Base-by-base conservation (phyloP, 2,329 filamentous ascomycete genomes). In the Hypoxylon sp. region DNA sequence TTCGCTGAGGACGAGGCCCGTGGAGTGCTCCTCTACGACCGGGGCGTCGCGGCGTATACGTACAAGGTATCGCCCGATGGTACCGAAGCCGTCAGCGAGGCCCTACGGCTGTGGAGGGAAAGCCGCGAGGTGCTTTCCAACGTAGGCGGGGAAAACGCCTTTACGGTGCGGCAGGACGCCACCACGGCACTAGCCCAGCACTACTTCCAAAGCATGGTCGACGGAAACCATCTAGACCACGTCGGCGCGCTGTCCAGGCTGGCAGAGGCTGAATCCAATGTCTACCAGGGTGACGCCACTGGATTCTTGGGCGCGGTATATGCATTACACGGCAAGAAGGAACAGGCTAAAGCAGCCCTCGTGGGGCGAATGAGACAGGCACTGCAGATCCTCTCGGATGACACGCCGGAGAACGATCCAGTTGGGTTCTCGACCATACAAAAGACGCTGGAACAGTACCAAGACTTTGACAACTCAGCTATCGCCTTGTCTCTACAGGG, bases 161-260 rank as follows among this genome's bases (percentile, higher is more conserved):
- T 23, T 5, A 45, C 46, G 2, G 50, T 25, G 14, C 48, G 49
- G 23, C 23, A 23, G 10, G 49, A 52, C 6, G 72, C 70, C 10
- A 69, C 62, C 7, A 50, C 55, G 13, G 69, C 69, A 1, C 60
- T 74, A 3, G 60, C 71, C 14, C 67, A 68, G 19, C 65, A 72
- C 36, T 74, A 75, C 34, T 75, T 74, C 64, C 71, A 73, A 13
- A 68, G 50, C 21, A 70, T 72, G 67, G 13, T 67, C 43, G 63
- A 71, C 3, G 60, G 52, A 0, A 36, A 64, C 3, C 51, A 65
- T 19, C 25, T 57, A 1, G 62, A 69, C 2, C 34, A 72, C 19
- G 11, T 61, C 10, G 55, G 66, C 5, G 60, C 58, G 5, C 57
- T 75, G 10, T 28, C 52, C 11, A 67, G 53, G n/a, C 21, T 73